Evolutionary conservation across 164 flowering plant species (phyloP).

Genomic region (Vitis rotundifolia): DNA sequence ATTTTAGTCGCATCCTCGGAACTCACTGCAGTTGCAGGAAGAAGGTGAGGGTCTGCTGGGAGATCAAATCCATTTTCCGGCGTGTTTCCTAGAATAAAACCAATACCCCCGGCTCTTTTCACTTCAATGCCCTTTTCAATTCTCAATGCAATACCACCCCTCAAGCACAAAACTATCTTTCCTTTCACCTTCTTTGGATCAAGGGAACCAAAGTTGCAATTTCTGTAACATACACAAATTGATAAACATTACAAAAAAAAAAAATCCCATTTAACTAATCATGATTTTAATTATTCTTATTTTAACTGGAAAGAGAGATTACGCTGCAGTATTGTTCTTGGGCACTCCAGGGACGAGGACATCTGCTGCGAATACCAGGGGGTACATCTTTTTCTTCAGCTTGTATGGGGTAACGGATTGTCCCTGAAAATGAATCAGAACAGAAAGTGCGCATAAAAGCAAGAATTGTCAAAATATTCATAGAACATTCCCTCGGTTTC

Average conservation of each 20-base stretch:
- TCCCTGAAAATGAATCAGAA: slow-evolving; percentile 44
- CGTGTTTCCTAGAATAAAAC: slow-evolving; percentile 59
- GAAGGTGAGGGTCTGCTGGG: slow-evolving; percentile 53
- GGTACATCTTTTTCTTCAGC: slow-evolving; percentile 38
- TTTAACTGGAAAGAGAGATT: too few species aligned
- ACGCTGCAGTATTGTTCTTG: slow-evolving; percentile 38
- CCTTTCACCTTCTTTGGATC: slow-evolving; percentile 54
- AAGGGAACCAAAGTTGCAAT: slow-evolving; percentile 69
- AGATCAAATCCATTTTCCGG: slow-evolving; percentile 42
- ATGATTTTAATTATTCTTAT: too few species aligned
- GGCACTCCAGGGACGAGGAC: slow-evolving; percentile 36
- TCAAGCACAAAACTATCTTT: slow-evolving; percentile 76
- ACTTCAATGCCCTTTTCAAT: slow-evolving; percentile 76
- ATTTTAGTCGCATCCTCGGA: slow-evolving; percentile 37
- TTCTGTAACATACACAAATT: slow-evolving; percentile 34
- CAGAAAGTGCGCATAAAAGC: background rate
- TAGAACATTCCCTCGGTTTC: background rate
- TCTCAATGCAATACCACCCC: slow-evolving; percentile 60
- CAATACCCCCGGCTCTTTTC: slow-evolving; percentile 78
- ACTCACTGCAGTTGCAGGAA: slow-evolving; percentile 68
- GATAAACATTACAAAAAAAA: too few species aligned
- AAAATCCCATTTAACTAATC: background rate
- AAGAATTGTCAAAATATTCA: background rate
- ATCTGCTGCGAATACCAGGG: slow-evolving; percentile 69
- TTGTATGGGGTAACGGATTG: slow-evolving; percentile 56